A percentile compares a stretch with the other conserved stretches of the same genome.
These are phyloP conservation scores for Metschnikowia picachoensis DNA, from an alignment of 805 yeast species.

Conservation along the genomic window DNA sequence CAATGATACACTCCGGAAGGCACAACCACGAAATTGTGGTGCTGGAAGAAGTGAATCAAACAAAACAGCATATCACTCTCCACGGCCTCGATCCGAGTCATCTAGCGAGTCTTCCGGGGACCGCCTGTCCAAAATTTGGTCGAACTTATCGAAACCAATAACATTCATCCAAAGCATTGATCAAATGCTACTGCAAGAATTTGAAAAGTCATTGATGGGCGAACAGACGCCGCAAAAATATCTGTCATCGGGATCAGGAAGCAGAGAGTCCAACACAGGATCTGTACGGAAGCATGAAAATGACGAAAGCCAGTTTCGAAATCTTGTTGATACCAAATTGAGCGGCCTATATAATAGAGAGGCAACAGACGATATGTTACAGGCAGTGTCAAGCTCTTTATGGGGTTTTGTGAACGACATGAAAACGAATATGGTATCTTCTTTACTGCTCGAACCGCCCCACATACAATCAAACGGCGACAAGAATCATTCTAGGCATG, in stretches of 20 bases:
- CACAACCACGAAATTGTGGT: too few species aligned
- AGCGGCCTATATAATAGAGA: not conserved
- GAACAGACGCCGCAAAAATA: not conserved
- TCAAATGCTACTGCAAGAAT: constrained; percentile 58
- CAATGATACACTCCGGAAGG: not conserved
- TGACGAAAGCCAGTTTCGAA: constrained; percentile 1
- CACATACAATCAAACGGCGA: not conserved
- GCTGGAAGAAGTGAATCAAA: too few species aligned
- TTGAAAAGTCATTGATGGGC: constrained; percentile 35
- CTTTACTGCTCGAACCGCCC: constrained; percentile 4
- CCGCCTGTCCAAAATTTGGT: constrained; percentile 14
- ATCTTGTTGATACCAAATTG: constrained; percentile 3
- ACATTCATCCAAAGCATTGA: constrained; percentile 65
- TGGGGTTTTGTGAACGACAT: constrained; percentile 45
- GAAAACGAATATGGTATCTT: constrained; percentile 18
- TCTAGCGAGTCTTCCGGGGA: not conserved
- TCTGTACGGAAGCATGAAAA: not conserved
- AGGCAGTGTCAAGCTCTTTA: constrained; percentile 37
- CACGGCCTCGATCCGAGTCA: not conserved
- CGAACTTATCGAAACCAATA: constrained; percentile 49
- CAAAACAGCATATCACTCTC: not conserved
- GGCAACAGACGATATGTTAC: constrained; percentile 34
- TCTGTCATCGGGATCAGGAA: not conserved
- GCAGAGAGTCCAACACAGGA: too few species aligned
- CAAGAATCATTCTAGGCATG: not conserved